phyloP scores from a whole-genome alignment of 345 rosid genomes.

The Dimocarpus longan region DNA sequence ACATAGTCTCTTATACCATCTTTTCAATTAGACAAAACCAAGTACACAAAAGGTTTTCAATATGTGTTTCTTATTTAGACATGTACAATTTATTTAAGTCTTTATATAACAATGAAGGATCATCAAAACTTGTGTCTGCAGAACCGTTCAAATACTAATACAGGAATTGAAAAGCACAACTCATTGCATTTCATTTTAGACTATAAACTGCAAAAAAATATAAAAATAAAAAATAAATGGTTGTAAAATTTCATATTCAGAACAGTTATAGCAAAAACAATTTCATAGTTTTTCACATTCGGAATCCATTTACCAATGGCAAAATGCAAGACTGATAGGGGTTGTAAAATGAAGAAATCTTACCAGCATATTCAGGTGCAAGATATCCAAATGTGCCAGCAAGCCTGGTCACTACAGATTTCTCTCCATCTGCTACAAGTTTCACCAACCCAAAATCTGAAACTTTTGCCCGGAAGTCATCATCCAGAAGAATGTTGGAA shows the following conservation, averaged over 20 bases:
- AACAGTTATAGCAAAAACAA: neutral
- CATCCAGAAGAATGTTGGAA: slow-evolving; percentile 56
- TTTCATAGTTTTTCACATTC: neutral
- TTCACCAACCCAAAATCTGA: slow-evolving; percentile 62
- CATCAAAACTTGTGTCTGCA: neutral
- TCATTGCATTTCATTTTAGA: neutral
- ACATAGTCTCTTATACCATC: neutral
- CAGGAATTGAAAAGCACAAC: neutral
- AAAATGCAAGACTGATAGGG: neutral
- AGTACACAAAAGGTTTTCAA: neutral
- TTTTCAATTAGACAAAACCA: neutral
- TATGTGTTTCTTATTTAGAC: neutral
- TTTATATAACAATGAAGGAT: neutral
- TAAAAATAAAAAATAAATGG: neutral
- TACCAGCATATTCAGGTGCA: slow-evolving; percentile 72
- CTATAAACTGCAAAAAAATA: neutral
- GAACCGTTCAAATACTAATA: neutral
- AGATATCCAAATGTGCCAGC: slow-evolving; percentile 68
- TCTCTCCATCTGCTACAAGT: slow-evolving; percentile 53
- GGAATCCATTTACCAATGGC: neutral
- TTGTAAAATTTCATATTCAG: neutral
- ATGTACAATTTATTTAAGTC: neutral
- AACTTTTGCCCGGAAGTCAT: slow-evolving; percentile 53
- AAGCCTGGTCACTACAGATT: slow-evolving; percentile 49
- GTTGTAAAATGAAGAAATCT: neutral